A percentile compares a stretch with the other conserved stretches of the same genome.
phyloP scores from a whole-genome alignment of 2,329 filamentous ascomycete genomes.

The Phaeosphaeriaceae sp. region DNA sequence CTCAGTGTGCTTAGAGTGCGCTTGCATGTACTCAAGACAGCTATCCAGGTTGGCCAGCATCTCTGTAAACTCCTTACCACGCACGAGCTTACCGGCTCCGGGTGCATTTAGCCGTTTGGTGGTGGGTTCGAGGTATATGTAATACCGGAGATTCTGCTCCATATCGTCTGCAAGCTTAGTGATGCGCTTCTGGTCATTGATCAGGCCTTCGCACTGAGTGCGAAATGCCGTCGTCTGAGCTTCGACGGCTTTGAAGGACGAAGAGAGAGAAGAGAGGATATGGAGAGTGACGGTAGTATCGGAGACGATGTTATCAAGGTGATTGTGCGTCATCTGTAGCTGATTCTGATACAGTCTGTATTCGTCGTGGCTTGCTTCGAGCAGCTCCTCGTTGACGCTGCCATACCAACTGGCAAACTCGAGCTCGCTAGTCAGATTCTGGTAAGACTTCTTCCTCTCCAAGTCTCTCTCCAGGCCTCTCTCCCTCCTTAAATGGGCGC shows the following conservation, averaged over 20 bases:
- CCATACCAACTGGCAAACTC: constrained; percentile 67
- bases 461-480: constrained; percentile 40
- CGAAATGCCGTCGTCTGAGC: constrained; percentile 92
- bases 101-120: constrained; percentile 91
- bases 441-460: constrained; percentile 44
- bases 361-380: constrained; percentile 83
- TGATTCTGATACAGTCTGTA: constrained; percentile 86
- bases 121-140: constrained; percentile 89
- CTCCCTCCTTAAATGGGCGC: constrained; percentile 63
- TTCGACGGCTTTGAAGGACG: constrained; percentile 87
- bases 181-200: constrained; percentile 80
- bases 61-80: constrained; percentile 82
- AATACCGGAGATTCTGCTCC: constrained; percentile 90
- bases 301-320: constrained; percentile 78
- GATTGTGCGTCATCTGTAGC: constrained; percentile 77
- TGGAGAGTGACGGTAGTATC: constrained; percentile 79
- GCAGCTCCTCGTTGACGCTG: constrained; percentile 68
- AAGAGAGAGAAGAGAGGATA: constrained; percentile 77
- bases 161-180: constrained; percentile 82
- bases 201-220: constrained; percentile 85
- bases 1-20: constrained; percentile 84
- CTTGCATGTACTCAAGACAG: constrained; percentile 90
- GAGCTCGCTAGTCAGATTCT: constrained; percentile 62
- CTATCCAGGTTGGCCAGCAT: constrained; percentile 87
- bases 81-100: constrained; percentile 83